phyloP scores from a whole-genome alignment of 2,329 filamentous ascomycete genomes.

The Penicillium sp. region DNA sequence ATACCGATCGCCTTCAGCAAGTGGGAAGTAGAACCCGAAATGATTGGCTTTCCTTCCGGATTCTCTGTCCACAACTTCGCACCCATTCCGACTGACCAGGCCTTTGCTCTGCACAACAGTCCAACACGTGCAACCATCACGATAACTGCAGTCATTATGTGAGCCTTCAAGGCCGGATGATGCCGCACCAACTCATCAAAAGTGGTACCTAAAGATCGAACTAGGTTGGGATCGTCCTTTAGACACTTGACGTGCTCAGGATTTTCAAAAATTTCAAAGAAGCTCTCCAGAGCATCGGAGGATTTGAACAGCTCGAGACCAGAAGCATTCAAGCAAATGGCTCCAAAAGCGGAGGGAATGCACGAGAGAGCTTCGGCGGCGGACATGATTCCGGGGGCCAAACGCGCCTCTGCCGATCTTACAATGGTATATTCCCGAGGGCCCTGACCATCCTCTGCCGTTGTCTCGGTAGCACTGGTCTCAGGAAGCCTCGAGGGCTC shows the following conservation, averaged over 20 bases:
- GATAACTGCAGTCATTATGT: constrained; percentile 75
- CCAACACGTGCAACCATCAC: constrained; percentile 80
- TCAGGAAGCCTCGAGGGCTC: too few relatives aligned
- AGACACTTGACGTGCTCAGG: constrained; percentile 78
- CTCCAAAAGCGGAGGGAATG: constrained; percentile 79
- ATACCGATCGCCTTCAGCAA: too few relatives aligned
- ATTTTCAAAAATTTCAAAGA: constrained; percentile 91
- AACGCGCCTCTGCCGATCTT: constrained; percentile 25
- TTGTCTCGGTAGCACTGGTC: too few relatives aligned
- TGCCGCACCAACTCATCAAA: constrained; percentile 94
- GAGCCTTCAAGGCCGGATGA: constrained; percentile 70
- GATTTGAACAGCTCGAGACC: constrained; percentile 80
- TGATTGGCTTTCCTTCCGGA: constrained; percentile 49
- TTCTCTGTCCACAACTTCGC: constrained; percentile 66
- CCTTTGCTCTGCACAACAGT: constrained; percentile 63
- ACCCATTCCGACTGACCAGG: constrained; percentile 61
- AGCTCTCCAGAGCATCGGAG: constrained; percentile 73
- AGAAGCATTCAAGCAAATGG: constrained; percentile 80
- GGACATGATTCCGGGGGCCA: constrained; percentile 69
- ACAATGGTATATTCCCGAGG: constrained; percentile 28
- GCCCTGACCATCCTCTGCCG: too few relatives aligned
- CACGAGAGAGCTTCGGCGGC: constrained; percentile 79
- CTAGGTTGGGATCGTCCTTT: constrained; percentile 62
- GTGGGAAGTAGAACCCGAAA: too few relatives aligned
- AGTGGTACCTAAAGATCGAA: constrained; percentile 65